Evolutionary conservation across 2,329 filamentous ascomycete genomes (phyloP), one percentile per base, ranked within the genome.

Genomic region (Penicillium glabrum): DNA sequence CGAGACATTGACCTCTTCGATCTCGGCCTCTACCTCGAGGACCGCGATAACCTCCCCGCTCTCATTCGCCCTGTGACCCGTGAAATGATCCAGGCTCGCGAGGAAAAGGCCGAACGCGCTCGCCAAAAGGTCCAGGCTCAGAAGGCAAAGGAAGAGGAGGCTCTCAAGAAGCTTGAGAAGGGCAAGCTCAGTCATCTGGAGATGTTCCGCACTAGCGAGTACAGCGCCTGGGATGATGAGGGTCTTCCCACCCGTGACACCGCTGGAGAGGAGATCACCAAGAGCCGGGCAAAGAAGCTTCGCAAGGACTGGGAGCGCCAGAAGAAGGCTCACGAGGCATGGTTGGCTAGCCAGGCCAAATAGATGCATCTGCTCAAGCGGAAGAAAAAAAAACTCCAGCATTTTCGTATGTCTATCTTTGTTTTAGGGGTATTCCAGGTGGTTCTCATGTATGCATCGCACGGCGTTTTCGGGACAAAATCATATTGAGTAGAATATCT

Each of bases 221-320:
- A 87, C 69, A 85, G 81, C 63, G 90, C 83, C 19, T 96, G 91
- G 90, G 91, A 96, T 69, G 87, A 83, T 6, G 88, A 93, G 56
- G 93, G 93, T 0, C 60, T 96, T 61, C 93, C 93, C 2, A 89
- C 84, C 0, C 90, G 87, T 75, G 85, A 92, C 71, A 86, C 85
- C 60, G 86, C 90, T 31, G 92, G 91, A 0, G 87, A 86, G 59
- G 91, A 96, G 64, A 81, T 97, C 37, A 84, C 90, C 5, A 96
- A 96, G 80, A 89, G 83, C 58, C 84, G 86, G 69, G 69, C 78
- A 50, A 97, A 97, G 82, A 93, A 91, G 79, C 74, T 96, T 65
- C 87, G 82, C 77, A 97, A 97, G 80, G 88, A 91, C 54, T 96
- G 90, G 90, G 89, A 96, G 66, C 87, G 82, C 71, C 93, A 97